Conservation (phyloP, 192 early-diverging fungal species). For the Mortierella hygrophila region DNA sequence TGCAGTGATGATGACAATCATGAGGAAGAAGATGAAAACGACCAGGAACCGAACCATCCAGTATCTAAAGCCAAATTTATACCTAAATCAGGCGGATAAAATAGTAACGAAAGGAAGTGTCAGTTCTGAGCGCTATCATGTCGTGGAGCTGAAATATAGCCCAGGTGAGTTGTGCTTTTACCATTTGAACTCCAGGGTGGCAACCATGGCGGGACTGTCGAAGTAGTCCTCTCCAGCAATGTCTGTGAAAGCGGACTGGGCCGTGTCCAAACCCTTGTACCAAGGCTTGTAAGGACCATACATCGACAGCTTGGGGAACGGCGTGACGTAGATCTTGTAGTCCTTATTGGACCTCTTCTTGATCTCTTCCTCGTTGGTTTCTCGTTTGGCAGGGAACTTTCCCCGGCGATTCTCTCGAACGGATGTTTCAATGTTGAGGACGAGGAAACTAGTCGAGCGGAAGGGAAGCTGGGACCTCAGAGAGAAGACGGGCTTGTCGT, state of each 20-base stretch:
- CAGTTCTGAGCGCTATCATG: background rate
- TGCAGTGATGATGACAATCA: slow-evolving; percentile 31
- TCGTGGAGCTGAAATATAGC: background rate
- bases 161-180: slow-evolving; percentile 1
- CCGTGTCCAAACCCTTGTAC: slow-evolving; percentile 5
- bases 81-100: slow-evolving; percentile 11
- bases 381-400: slow-evolving; percentile 18
- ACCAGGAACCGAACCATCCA: slow-evolving; percentile 32
- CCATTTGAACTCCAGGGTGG: slow-evolving; percentile 50
- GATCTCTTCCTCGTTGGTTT: slow-evolving; percentile 15
- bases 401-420: slow-evolving; percentile 18
- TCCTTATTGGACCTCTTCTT: slow-evolving; percentile 16
- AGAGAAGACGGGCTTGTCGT: slow-evolving; percentile 38
- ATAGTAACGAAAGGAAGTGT: background rate
- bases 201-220: slow-evolving; percentile 54
- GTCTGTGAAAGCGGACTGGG: slow-evolving; percentile 41
- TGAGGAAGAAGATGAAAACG: slow-evolving; percentile 29
- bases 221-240: slow-evolving; percentile 54
- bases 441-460: slow-evolving; percentile 19
- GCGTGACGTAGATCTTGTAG: slow-evolving; percentile 49
- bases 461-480: slow-evolving; percentile 49
- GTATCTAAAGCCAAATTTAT: slow-evolving; percentile 42
- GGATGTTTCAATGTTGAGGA: slow-evolving; percentile 31
- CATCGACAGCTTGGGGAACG: slow-evolving; percentile 54
- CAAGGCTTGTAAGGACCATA: slow-evolving; percentile 40